phyloP scores from a whole-genome alignment of 2,329 filamentous ascomycete species.

The Exophiala viscosa region DNA sequence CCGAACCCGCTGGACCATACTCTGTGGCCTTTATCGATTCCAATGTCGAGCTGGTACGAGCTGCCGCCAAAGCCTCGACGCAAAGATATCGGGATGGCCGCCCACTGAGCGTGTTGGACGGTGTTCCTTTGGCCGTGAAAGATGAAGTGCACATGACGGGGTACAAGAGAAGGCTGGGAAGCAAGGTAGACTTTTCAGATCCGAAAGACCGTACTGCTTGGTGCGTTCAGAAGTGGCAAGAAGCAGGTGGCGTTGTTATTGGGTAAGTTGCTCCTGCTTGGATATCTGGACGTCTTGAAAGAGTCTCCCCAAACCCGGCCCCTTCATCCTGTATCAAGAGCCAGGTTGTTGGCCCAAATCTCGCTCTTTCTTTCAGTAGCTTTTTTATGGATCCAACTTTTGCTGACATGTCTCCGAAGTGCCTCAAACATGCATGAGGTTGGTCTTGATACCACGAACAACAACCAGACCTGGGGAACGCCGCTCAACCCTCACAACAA shows the following conservation, averaged over 20 bases:
- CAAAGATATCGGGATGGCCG: constrained; percentile 65
- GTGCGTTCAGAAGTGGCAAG: constrained; percentile 67
- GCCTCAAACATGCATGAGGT: constrained; percentile 70
- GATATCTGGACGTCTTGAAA: no score
- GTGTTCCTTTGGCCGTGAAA: constrained; percentile 78
- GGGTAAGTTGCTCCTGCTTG: constrained; percentile 53
- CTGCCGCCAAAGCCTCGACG: constrained; percentile 69
- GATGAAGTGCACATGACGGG: constrained; percentile 72
- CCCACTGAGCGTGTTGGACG: constrained; percentile 68
- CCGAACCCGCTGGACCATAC: constrained; percentile 55
- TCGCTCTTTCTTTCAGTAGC: no score
- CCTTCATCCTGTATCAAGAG: no score
- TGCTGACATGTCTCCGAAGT: no score
- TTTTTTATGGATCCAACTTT: no score
- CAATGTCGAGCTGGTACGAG: constrained; percentile 59
- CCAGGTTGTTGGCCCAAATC: no score
- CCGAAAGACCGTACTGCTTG: constrained; percentile 55
- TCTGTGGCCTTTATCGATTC: constrained; percentile 69
- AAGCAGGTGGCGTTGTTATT: constrained; percentile 70
- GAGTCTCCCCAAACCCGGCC: no score
- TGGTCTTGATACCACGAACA: constrained; percentile 77
- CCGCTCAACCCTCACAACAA: constrained; percentile 74
- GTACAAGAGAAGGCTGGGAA: constrained; percentile 65
- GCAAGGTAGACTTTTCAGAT: constrained; percentile 55
- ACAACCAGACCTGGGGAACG: constrained; percentile 71